These are phyloP conservation scores for Tilletia walkeri DNA, from an alignment of 1,284 basidiomycete species.

Conservation along the genomic window DNA sequence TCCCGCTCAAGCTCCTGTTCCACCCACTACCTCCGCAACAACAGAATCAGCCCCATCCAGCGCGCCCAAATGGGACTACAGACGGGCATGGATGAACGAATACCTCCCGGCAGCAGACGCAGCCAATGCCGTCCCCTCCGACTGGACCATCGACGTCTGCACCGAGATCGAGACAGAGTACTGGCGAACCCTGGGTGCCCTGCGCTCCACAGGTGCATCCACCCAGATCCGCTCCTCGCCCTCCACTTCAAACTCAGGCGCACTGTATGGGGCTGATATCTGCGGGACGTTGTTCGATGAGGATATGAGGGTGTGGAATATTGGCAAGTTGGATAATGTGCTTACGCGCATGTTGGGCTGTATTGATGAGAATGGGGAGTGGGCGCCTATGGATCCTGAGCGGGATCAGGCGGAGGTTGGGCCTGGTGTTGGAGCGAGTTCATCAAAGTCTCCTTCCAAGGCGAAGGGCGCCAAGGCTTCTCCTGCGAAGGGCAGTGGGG, in stretches of 20 bases:
- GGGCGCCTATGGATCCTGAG: not conserved
- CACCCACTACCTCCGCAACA: not conserved
- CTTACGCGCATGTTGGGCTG: conserved; percentile 69
- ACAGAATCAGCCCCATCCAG: not conserved
- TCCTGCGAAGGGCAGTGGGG: not conserved
- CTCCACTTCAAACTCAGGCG: conserved; percentile 61
- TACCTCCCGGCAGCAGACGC: conserved; percentile 29
- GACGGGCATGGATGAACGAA: conserved; percentile 34
- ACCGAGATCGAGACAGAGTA: conserved; percentile 81
- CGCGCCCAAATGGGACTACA: conserved; percentile 41
- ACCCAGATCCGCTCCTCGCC: not conserved
- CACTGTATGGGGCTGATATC: conserved; percentile 95
- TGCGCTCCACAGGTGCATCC: not conserved
- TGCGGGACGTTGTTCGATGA: conserved; percentile 81
- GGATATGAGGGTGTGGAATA: conserved; percentile 83
- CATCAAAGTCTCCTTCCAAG: conserved; percentile 36
- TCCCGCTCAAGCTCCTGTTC: too few species aligned
- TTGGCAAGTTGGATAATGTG: conserved; percentile 81
- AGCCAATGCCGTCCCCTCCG: conserved; percentile 20
- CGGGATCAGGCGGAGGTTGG: not conserved
- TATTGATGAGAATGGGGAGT: not conserved
- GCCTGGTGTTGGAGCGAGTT: too few species aligned
- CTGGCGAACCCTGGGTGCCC: conserved; percentile 82
- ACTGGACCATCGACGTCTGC: conserved; percentile 62
- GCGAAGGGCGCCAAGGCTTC: conserved; percentile 61